Conservation (phyloP, 495 filamentous ascomycete genomes). For the Lentithecium fluviatile region DNA sequence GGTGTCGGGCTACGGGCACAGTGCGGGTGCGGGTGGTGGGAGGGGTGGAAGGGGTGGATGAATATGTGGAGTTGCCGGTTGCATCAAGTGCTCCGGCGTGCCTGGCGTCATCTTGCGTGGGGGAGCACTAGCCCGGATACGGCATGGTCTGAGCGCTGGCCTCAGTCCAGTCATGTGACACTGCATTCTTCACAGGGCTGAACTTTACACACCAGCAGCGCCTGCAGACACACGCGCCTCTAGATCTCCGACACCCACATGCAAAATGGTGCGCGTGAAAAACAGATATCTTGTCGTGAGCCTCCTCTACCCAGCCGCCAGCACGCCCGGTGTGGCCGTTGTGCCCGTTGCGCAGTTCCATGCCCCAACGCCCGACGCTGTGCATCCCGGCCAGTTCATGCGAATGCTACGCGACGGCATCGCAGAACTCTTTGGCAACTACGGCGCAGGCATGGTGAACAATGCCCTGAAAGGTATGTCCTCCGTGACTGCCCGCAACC, state of each 20-base stretch:
- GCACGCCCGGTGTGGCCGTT: conserved; percentile 40
- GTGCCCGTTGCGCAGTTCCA: conserved; percentile 67
- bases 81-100: no score
- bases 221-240: not conserved
- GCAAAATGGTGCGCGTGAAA: conserved; percentile 90
- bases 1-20: no score
- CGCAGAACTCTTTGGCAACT: conserved; percentile 80
- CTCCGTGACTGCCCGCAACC: no score
- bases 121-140: no score
- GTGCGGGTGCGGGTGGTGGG: no score
- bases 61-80: no score
- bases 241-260: not conserved
- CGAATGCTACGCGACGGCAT: conserved; percentile 69
- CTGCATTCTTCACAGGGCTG: not conserved
- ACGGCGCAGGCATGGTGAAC: conserved; percentile 66
- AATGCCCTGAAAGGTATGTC: conserved; percentile 65
- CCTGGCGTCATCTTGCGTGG: no score
- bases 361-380: conserved; percentile 65
- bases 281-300: conserved; percentile 89
- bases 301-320: conserved; percentile 71
- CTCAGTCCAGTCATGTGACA: no score
- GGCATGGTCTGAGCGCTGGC: no score
- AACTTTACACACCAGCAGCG: not conserved
- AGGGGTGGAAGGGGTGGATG: no score
- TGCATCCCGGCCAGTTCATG: conserved; percentile 63